Percentiles rank a stretch among this genome's conserved stretches.
phyloP scores from a whole-genome alignment of 1,139 yeast genomes.

The Geotrichum fermentans region DNA sequence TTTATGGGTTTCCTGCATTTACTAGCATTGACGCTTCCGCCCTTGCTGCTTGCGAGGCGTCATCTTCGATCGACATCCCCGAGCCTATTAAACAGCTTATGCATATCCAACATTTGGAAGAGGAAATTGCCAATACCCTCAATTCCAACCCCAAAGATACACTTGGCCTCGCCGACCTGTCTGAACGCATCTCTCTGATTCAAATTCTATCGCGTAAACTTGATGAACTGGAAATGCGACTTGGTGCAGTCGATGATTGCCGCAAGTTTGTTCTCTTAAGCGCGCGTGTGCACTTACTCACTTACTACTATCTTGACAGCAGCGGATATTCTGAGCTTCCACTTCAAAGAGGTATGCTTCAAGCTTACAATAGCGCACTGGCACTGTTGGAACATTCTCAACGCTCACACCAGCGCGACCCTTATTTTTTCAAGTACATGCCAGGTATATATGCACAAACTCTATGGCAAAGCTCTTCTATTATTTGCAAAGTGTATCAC shows the following conservation, averaged over 20 bases:
- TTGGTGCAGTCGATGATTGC: conserved; percentile 51
- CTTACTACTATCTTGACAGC: conserved; percentile 74
- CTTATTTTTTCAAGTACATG: conserved; percentile 63
- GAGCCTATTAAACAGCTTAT: conserved; percentile 64
- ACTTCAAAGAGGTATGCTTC: conserved; percentile 66
- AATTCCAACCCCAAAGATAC: conserved; percentile 68
- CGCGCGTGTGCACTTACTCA: conserved; percentile 70
- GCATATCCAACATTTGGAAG: conserved; percentile 79
- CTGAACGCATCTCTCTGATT: conserved; percentile 68
- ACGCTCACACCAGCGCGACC: conserved; percentile 48
- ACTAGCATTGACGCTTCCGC: conserved; percentile 77
- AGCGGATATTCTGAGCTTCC: conserved; percentile 51
- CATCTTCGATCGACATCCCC: conserved; percentile 47
- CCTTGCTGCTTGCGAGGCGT: conserved; percentile 49
- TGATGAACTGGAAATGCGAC: conserved; percentile 63
- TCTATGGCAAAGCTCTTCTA: conserved; percentile 46
- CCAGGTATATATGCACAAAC: conserved; percentile 73
- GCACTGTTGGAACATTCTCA: conserved; percentile 64
- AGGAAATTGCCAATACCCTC: conserved; percentile 72
- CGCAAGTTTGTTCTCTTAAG: conserved; percentile 63
- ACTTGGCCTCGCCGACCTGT: conserved; percentile 55
- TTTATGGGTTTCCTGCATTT: conserved; percentile 92
- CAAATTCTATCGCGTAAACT: conserved; percentile 65
- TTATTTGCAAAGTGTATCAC: conserved; percentile 71
- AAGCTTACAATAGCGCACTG: conserved; percentile 73